A percentile compares a stretch with the other conserved stretches of the same genome.
phyloP scores from a whole-genome alignment of 139 green algal species.

The Tetraselmis striata region DNA sequence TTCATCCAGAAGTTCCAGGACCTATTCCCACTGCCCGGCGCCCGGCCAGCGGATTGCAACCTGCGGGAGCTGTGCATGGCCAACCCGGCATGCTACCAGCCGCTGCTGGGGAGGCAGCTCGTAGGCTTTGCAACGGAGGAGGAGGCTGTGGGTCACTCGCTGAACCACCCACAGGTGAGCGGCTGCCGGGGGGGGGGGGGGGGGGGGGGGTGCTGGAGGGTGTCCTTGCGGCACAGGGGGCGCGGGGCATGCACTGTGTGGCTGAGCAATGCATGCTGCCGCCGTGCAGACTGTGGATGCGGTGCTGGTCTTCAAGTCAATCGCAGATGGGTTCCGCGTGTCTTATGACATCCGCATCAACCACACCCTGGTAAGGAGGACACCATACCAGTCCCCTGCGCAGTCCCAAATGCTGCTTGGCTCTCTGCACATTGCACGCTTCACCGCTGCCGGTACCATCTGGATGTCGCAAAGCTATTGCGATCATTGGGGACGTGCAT shows the following conservation, averaged over 20 bases:
- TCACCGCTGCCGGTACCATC: too few relatives aligned
- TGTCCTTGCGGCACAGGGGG: too few relatives aligned
- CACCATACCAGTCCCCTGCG: too few relatives aligned
- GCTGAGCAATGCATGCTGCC: too few relatives aligned
- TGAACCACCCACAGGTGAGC: too few relatives aligned
- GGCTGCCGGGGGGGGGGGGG: too few relatives aligned
- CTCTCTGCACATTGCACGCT: too few relatives aligned
- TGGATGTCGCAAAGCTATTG: too few relatives aligned
- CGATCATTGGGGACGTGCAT: too few relatives aligned
- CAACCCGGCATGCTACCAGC: constrained; percentile 39
- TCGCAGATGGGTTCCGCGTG: background rate
- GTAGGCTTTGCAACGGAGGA: constrained; percentile 11
- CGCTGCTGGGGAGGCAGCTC: constrained; percentile 20
- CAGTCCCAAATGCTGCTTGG: too few relatives aligned
- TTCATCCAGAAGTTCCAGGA: background rate
- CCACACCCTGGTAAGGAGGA: constrained; percentile 30
- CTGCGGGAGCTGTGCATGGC: constrained; percentile 27
- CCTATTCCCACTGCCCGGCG: background rate
- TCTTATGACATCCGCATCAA: constrained; percentile 47
- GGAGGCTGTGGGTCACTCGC: constrained; percentile 1
- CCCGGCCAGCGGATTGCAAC: background rate
- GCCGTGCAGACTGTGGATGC: constrained; percentile 27
- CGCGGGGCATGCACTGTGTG: too few relatives aligned
- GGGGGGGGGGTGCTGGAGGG: too few relatives aligned
- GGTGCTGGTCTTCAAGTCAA: constrained; percentile 31